Percentiles rank a stretch among this genome's conserved stretches.
Evolutionary conservation across 108 stramenopile species (phyloP).

Genomic region (Chaetoceros muelleri): DNA sequence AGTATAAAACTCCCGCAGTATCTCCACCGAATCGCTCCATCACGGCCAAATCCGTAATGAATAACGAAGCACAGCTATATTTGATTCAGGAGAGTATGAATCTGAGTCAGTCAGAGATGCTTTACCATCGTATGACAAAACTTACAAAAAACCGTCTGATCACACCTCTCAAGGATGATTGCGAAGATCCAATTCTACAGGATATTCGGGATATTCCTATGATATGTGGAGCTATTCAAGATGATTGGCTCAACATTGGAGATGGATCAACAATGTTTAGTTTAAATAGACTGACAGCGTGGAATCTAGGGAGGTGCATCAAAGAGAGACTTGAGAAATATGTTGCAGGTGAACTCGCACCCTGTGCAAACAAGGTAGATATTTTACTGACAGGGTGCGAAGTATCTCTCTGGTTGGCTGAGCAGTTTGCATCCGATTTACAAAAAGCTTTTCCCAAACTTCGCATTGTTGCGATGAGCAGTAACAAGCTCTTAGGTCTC

Average conservation of each 20-base stretch:
- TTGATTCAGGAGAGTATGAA: constrained; percentile 33
- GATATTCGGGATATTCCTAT: constrained; percentile 53
- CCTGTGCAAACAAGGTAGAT: constrained; percentile 27
- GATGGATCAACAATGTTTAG: constrained; percentile 12
- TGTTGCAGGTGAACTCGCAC: constrained; percentile 20
- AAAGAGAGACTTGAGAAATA: constrained; percentile 19
- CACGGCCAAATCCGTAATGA: constrained; percentile 27
- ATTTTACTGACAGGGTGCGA: constrained; percentile 73
- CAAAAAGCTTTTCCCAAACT: constrained; percentile 65
- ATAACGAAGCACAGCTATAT: constrained; percentile 23
- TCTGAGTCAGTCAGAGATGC: constrained; percentile 7
- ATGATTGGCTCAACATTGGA: constrained; percentile 34
- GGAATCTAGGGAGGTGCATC: constrained; percentile 33
- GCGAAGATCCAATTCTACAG: constrained; percentile 25
- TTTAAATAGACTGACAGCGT: constrained; percentile 53
- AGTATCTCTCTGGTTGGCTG: constrained; percentile 72
- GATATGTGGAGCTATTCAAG: constrained; percentile 40
- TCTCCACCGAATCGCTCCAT: constrained; percentile 37
- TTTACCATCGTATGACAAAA: constrained; percentile 38
- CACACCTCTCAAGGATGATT: constrained; percentile 26
- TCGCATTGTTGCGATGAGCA: constrained; percentile 36
- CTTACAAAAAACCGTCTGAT: constrained; percentile 38
- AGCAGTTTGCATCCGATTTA: constrained; percentile 74
- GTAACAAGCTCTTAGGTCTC: constrained; percentile 72
- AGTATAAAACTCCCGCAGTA: constrained; percentile 14